Percentiles rank a stretch among this genome's conserved stretches.
Conservation (phyloP, 225 moss, liverwort and hornwort genomes). For the Sphagnum tenellum region DNA sequence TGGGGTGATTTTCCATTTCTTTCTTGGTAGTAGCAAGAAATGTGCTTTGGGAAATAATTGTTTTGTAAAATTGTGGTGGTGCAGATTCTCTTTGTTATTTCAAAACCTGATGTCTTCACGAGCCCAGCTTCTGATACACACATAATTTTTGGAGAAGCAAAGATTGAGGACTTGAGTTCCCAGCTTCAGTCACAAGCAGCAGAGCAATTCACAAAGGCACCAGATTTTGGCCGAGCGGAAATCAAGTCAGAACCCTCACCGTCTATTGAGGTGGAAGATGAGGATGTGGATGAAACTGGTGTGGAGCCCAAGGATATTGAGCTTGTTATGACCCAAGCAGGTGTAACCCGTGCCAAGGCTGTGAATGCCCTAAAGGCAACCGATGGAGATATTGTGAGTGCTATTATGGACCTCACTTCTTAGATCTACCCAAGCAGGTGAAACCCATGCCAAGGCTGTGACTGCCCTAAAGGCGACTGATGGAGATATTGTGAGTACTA, state of each 20-base stretch:
- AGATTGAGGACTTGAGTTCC: conserved; percentile 88
- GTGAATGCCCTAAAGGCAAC: conserved; percentile 74
- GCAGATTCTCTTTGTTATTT: conserved; percentile 92
- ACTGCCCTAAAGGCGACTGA: conserved; percentile 61
- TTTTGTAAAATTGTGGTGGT: neutral
- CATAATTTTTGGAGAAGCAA: conserved; percentile 95
- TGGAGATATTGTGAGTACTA: conserved; percentile 88
- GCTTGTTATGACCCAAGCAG: conserved; percentile 90
- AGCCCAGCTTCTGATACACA: conserved; percentile 80
- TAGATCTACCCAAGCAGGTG: conserved; percentile 47
- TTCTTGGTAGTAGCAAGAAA: too few species aligned
- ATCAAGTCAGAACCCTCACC: conserved; percentile 78
- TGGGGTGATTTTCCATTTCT: too few species aligned
- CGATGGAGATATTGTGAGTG: conserved; percentile 77
- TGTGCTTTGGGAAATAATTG: too few species aligned
- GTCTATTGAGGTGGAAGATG: conserved; percentile 37
- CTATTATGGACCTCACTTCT: conserved; percentile 80
- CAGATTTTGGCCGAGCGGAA: conserved; percentile 54
- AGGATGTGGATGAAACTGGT: conserved; percentile 74
- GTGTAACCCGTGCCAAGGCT: conserved; percentile 85
- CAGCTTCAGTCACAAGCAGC: conserved; percentile 88
- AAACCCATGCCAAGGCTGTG: conserved; percentile 84
- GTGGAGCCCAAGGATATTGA: conserved; percentile 91
- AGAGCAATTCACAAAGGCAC: conserved; percentile 78
- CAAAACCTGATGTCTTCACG: conserved; percentile 88